A percentile compares a stretch with the other conserved stretches of the same genome.
phyloP scores from a whole-genome alignment of 371 early-diverging fungal genomes.

The Rhizopus sp. region DNA sequence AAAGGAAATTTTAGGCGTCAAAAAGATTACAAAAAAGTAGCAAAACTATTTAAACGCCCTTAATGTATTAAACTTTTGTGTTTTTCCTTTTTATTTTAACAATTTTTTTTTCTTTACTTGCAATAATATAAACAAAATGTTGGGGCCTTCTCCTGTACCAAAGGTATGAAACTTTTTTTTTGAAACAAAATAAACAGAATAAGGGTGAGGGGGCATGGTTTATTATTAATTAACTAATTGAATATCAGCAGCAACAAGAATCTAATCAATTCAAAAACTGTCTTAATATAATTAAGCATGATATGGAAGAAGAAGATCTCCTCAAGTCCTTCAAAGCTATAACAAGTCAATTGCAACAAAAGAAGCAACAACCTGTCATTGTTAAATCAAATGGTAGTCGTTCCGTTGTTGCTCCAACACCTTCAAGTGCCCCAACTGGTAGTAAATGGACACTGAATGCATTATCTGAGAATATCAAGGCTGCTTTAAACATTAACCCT shows the following conservation, averaged over 20 bases:
- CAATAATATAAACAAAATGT: constrained; percentile 13
- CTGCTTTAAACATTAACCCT: constrained; percentile 27
- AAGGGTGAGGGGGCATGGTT: no score
- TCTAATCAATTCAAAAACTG: background rate
- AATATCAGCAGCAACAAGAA: no score
- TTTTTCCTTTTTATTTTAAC: background rate
- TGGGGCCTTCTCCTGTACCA: constrained; percentile 14
- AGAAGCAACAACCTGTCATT: background rate
- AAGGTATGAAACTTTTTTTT: constrained; percentile 1
- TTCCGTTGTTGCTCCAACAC: constrained; percentile 6
- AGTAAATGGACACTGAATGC: constrained; percentile 36
- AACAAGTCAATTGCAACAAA: constrained; percentile 2
- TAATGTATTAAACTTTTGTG: constrained; percentile 1
- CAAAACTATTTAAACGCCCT: no score
- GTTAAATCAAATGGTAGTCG: no score
- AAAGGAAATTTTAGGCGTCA: no score
- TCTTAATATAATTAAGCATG: no score
- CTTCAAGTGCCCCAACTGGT: constrained; percentile 25
- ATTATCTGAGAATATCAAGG: constrained; percentile 31
- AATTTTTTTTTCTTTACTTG: background rate
- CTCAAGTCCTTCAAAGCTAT: constrained; percentile 8
- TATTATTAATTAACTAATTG: no score
- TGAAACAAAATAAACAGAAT: constrained; percentile 3
- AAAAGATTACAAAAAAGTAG: no score
- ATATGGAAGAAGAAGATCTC: no score